Conservation (phyloP, 2,329 filamentous ascomycete species). For the Aspergillus oerlinghausenensis region DNA sequence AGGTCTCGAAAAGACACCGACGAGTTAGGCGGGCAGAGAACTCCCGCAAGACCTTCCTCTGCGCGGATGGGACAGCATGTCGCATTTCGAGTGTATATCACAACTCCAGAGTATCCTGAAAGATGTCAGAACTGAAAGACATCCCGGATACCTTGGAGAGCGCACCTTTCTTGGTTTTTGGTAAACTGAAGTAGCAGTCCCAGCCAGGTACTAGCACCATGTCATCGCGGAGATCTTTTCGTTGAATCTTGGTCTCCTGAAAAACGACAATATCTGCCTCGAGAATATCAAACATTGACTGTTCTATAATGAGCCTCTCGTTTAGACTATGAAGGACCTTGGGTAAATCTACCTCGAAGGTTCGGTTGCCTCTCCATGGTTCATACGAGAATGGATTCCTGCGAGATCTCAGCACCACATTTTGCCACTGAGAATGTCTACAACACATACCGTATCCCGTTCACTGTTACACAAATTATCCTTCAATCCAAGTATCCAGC, state of each 20-base stretch:
- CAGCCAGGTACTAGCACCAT: conserved; percentile 94
- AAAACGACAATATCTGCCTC: conserved; percentile 91
- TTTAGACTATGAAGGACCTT: neutral
- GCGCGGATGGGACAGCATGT: conserved; percentile 81
- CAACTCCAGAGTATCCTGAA: conserved; percentile 88
- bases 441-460: conserved; percentile 64
- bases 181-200: conserved; percentile 94
- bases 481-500: conserved; percentile 17
- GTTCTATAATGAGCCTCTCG: neutral
- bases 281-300: conserved; percentile 91
- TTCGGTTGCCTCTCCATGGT: conserved; percentile 70
- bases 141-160: neutral
- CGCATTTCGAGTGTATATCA: conserved; percentile 86
- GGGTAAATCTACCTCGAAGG: conserved; percentile 55
- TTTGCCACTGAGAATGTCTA: neutral
- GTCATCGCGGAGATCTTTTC: conserved; percentile 85
- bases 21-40: conserved; percentile 69
- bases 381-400: conserved; percentile 82
- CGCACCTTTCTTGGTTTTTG: conserved; percentile 87
- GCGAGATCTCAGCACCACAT: neutral
- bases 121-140: conserved; percentile 6
- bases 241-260: conserved; percentile 94
- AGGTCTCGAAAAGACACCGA: conserved; percentile 69
- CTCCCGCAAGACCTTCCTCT: conserved; percentile 88
- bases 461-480: conserved; percentile 50